Evolutionary conservation across 2,329 filamentous ascomycete genomes (phyloP), one percentile per base, ranked within the genome.

Genomic region (Pseudogymnoascus sp.): DNA sequence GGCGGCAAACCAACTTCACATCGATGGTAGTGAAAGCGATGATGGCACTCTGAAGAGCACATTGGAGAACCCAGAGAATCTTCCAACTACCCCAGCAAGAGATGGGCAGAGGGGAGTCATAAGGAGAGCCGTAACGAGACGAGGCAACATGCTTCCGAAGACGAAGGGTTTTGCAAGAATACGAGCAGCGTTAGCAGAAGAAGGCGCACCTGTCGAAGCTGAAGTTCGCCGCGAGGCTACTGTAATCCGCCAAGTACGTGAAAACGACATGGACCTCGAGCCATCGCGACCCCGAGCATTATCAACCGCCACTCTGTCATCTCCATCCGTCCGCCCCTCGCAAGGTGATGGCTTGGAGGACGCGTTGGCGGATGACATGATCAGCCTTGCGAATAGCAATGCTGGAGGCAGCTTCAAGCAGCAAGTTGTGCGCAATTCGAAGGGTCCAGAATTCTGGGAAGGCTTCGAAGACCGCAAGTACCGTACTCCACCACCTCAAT

Each of bases 141-240:
- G 93, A 65, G 91, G 93, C 6, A 99, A 96, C 75, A 81, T 99
- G 66, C 76, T 99, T 90, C 95, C 96, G 11, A 99, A 97, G 80
- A 95, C 93, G 0, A 96, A 96, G 77, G 92, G 89, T 0, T 99
- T 99, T 75, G 92, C 93, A 4, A 88, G 95, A 10, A 96, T 99
- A 68, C 86, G 90, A 66, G 95, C 93, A 7, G 92, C 92, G 3
- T 81, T 99, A 0, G 82, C 90, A 64, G 95, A 99, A 77, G 95
- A 99, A 77, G 84, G 85, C 14, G 86, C 92, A 0, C 95, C 95
- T 0, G 81, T 96, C 8, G 95, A 99, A 70, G 88, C 89, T 45
- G 95, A 99, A 75, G 86, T 91, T 64, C 87, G 90, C 62, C 88
- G 92, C 40, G 95, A 99, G 78, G 92, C 93, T 39, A 93, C 97